Percentiles rank a stretch among this genome's conserved stretches.
phyloP scores from a whole-genome alignment of 495 filamentous ascomycete genomes.

The Penicillium paxilli region DNA sequence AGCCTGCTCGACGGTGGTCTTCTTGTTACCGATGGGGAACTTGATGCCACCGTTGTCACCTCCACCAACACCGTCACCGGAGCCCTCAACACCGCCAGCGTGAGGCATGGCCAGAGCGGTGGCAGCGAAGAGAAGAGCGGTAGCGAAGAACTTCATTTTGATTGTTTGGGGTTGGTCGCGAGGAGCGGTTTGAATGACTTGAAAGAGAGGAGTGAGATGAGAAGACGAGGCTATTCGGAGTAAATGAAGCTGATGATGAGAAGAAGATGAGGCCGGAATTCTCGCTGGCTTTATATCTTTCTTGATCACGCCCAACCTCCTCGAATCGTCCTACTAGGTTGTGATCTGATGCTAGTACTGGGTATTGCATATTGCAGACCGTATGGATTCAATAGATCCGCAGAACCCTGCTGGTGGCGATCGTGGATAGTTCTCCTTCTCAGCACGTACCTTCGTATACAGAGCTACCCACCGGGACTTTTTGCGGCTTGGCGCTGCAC shows the following conservation, averaged over 20 bases:
- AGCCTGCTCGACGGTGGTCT: slow-evolving; percentile 37
- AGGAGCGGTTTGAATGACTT: slow-evolving; percentile 3
- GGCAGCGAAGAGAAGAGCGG: slow-evolving; percentile 31
- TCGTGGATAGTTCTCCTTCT: slow-evolving; percentile 4
- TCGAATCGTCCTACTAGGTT: not conserved
- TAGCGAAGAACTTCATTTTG: slow-evolving; percentile 40
- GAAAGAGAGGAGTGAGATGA: slow-evolving; percentile 2
- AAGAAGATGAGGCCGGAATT: not conserved
- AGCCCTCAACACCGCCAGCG: slow-evolving; percentile 4
- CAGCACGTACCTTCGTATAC: not conserved
- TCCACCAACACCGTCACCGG: not conserved
- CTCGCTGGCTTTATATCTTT: slow-evolving; percentile 20
- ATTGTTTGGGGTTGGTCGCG: slow-evolving; percentile 9
- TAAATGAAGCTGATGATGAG: slow-evolving; percentile 12
- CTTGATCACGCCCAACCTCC: not conserved
- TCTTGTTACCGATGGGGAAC: slow-evolving; percentile 24
- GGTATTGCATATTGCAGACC: not conserved
- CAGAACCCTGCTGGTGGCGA: not conserved
- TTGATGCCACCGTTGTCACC: slow-evolving; percentile 7
- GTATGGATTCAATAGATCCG: slow-evolving; percentile 4
- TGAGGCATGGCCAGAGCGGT: slow-evolving; percentile 28
- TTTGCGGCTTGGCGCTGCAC: not conserved
- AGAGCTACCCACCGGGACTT: not conserved
- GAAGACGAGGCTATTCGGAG: slow-evolving; percentile 3
- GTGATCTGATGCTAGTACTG: not conserved